These are phyloP conservation scores for Phaeosphaeriaceae sp. DNA, from an alignment of 2,329 filamentous ascomycete species.

Conservation along the genomic window DNA sequence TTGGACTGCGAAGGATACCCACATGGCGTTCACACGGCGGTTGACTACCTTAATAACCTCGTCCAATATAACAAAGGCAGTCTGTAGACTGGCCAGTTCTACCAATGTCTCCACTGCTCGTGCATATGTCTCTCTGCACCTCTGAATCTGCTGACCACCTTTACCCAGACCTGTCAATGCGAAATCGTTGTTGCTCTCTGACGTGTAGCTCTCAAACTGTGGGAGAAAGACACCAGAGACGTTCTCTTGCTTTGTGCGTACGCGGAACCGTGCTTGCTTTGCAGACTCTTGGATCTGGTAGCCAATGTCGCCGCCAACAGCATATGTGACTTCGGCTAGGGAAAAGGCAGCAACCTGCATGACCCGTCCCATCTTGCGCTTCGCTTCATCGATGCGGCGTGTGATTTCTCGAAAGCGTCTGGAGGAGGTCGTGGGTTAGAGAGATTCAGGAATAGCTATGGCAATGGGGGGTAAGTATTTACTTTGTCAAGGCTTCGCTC, in stretches of 20 bases:
- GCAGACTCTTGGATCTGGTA: conserved; percentile 98
- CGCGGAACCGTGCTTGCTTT: conserved; percentile 87
- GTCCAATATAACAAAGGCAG: conserved; percentile 95
- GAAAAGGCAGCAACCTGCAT: conserved; percentile 99
- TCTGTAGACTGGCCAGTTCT: conserved; percentile 93
- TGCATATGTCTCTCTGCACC: conserved; percentile 93
- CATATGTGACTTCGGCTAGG: conserved; percentile 95
- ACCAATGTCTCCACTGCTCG: conserved; percentile 95
- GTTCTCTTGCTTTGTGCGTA: conserved; percentile 97
- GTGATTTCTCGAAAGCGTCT: conserved; percentile 98
- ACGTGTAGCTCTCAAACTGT: conserved; percentile 87
- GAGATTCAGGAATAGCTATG: conserved; percentile 3
- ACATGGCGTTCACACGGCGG: conserved; percentile 96
- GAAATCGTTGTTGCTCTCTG: conserved; percentile 93
- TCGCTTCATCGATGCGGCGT: conserved; percentile 95
- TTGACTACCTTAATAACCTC: conserved; percentile 99
- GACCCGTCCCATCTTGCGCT: conserved; percentile 98
- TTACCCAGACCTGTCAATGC: conserved; percentile 94
- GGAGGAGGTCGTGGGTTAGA: conserved; percentile 25
- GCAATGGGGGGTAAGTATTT: conserved; percentile 57
- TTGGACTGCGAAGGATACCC: conserved; percentile 45
- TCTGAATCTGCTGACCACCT: conserved; percentile 95
- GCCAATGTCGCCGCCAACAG: conserved; percentile 88
- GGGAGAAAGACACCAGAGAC: conserved; percentile 95
- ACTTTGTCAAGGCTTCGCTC: conserved; percentile 98